Base-by-base conservation (phyloP, 2,329 filamentous ascomycete genomes). In the Calonectria pseudoturangicola region DNA sequence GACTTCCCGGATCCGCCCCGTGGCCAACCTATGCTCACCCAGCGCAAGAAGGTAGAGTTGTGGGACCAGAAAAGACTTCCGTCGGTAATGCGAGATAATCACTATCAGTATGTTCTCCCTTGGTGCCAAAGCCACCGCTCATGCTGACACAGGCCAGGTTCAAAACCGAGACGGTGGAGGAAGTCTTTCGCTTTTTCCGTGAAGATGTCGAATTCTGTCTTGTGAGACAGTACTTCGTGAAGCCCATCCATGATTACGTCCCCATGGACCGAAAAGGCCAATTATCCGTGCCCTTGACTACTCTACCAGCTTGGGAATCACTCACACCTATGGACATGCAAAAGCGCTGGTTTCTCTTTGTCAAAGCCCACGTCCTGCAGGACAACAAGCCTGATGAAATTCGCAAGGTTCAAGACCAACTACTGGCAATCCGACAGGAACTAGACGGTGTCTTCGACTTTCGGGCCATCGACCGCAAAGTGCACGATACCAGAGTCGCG, bases 1-100 rank as follows among this genome's bases (percentile, higher is more conserved):
- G 91, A 92, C 75, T 85, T 92, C 54, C 91, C 91, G 1, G 91
- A 92, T 73, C 90, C 90, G 18, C 84, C 87, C 1, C 85, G 85
- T 28, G 84, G 84, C 15, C 83, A 85, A n/a, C 85, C 87, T 13
- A 41, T 84, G 62, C 80, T 90, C 41, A 88, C 85, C 12, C 87
- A 90, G 78, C 85, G 89, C 47, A 90, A 89, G 78, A 89, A 88
- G 81, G 84, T 91, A 8, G 90, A 91, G 75, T 87, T 92, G n/a
- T 86, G 87, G 76, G 85, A 88, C 1, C 87, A 89, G 75, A 86
- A 82, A 64, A 87, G 86, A 60, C 78, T 92, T 9, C 84, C 85
- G 3, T 84, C 83, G 2, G 79, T 90, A 8, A 78, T 92, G 79
- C 80, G 81, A 25, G 88, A 90, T 33, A 92, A 91, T 72, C 84